Evolutionary conservation across 2,329 filamentous ascomycete species (phyloP), one percentile per base, ranked within the genome.

Genomic region (Monosporascus ibericus): DNA sequence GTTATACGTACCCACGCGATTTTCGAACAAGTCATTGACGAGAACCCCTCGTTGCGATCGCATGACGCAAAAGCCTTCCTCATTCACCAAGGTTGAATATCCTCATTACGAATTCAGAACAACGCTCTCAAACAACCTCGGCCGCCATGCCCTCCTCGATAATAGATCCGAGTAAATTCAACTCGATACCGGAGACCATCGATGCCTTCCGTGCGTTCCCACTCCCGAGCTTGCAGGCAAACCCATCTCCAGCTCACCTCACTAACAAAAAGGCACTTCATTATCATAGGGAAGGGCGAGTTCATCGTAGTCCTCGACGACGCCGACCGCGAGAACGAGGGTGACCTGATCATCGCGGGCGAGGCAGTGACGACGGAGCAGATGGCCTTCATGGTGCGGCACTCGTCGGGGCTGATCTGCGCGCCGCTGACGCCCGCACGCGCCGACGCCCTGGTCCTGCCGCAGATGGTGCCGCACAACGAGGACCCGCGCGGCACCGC

Each of bases 281-380:
- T 27, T 38, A 49, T 6, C 49, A 6, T 59, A 89, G 86, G 78
- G 65, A 82, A 85, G 71, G 91, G 90, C 71, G 86, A 97, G 68
- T 97, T 97, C 79, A 87, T 99, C 68, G 85, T 99, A 56, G 92
- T 96, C 38, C 89, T 99, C 65, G 94, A 99, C 76, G 88, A 90
- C 61, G 85, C 90, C 58, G 83, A 86, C 57, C 92, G 94, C 71
- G 94, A 99, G 72, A 99, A 99, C 71, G 94, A 99, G 80, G 94
- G 92, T 71, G 94, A 99, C 75, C 83, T 99, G 48, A 96, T 97
- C 72, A 95, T 97, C 67, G 90, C 94, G 60, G 92, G 91, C 57
- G 77, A 90, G 60, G 81, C 87, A 64, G 75, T 96, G 58, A 96
- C 92, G 8, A 80, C 91, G 24, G 81, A 88, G 59, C 92, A 97